phyloP scores from a whole-genome alignment of 164 flowering plant genomes.

The Stephania japonica region DNA sequence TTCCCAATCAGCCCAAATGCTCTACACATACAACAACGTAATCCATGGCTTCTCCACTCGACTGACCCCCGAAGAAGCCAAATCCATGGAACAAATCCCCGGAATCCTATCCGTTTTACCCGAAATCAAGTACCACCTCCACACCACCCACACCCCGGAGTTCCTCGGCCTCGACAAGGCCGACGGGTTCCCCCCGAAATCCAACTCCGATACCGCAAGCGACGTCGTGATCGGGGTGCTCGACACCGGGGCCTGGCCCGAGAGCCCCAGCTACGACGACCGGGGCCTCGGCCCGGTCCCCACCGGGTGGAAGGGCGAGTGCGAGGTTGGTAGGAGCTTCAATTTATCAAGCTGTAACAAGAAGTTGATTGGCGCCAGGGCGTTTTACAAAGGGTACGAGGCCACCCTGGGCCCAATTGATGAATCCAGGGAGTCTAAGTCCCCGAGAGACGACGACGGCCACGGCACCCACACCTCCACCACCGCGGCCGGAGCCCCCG shows the following conservation, averaged over 20 bases:
- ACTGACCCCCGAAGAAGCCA: constrained; percentile 51
- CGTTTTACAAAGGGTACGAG: constrained; percentile 66
- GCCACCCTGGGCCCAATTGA: constrained; percentile 58
- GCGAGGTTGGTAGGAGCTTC: constrained; percentile 50
- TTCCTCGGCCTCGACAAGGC: constrained; percentile 57
- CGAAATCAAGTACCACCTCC: constrained; percentile 62
- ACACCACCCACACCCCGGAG: constrained; percentile 81
- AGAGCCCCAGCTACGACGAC: constrained; percentile 57
- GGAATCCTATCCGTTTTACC: constrained; percentile 60
- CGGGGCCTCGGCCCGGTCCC: constrained; percentile 66
- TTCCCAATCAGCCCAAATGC: constrained; percentile 50
- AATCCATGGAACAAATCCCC: constrained; percentile 27
- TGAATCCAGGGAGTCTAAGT: constrained; percentile 55
- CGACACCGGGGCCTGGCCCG: constrained; percentile 94
- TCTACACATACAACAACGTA: constrained; percentile 57
- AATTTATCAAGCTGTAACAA: constrained; percentile 50
- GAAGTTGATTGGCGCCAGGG: constrained; percentile 81
- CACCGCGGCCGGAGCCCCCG: constrained; percentile 73
- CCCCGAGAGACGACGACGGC: constrained; percentile 86
- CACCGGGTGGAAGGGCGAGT: constrained; percentile 60
- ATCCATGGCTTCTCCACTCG: constrained; percentile 74
- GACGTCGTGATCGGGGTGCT: constrained; percentile 75
- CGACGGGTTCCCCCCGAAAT: constrained; percentile 31
- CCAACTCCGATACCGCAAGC: constrained; percentile 30
- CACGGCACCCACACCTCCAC: constrained; percentile 90